Evolutionary conservation across 2,329 filamentous ascomycete genomes (phyloP).

Genomic region (Karstenula rhodostoma): DNA sequence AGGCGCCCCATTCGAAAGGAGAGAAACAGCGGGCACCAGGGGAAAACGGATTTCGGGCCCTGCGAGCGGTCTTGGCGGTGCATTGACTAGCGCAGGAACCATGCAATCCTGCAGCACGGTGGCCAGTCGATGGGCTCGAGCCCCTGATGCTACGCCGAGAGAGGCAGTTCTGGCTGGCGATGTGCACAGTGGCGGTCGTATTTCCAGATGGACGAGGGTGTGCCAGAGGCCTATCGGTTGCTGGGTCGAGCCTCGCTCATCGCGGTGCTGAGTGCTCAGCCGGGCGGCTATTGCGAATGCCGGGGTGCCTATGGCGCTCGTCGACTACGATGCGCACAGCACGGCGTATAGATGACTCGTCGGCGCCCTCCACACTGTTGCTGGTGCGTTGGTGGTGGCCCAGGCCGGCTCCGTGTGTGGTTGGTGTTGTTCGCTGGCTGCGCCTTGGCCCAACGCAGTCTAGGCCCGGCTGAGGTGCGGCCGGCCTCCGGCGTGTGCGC

Average conservation of each 20-base stretch:
- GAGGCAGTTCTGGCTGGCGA: conserved; percentile 37
- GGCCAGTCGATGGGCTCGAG: conserved; percentile 36
- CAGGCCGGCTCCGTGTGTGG: neutral
- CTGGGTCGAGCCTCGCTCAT: conserved; percentile 34
- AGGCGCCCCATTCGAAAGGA: conserved; percentile 43
- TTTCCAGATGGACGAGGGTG: conserved; percentile 41
- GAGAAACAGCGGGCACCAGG: conserved; percentile 37
- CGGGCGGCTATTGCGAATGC: conserved; percentile 34
- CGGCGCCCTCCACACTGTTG: neutral
- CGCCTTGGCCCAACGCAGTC: conserved; percentile 12
- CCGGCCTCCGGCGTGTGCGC: conserved; percentile 17
- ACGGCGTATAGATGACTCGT: neutral
- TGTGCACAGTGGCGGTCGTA: conserved; percentile 41
- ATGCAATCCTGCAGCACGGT: conserved; percentile 34
- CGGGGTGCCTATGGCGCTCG: conserved; percentile 18
- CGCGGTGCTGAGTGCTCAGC: conserved; percentile 25
- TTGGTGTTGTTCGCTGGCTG: conserved; percentile 3
- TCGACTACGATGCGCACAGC: conserved; percentile 13
- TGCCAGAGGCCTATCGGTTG: conserved; percentile 22
- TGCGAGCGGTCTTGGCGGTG: conserved; percentile 41
- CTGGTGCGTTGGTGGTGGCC: conserved; percentile 6
- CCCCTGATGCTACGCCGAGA: conserved; percentile 37
- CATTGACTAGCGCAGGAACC: conserved; percentile 48
- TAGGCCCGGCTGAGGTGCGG: conserved; percentile 15
- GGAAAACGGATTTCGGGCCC: conserved; percentile 31